These are phyloP conservation scores for Ambrosia artemisiifolia DNA, from an alignment of 129 eudicot species.

Conservation along the genomic window DNA sequence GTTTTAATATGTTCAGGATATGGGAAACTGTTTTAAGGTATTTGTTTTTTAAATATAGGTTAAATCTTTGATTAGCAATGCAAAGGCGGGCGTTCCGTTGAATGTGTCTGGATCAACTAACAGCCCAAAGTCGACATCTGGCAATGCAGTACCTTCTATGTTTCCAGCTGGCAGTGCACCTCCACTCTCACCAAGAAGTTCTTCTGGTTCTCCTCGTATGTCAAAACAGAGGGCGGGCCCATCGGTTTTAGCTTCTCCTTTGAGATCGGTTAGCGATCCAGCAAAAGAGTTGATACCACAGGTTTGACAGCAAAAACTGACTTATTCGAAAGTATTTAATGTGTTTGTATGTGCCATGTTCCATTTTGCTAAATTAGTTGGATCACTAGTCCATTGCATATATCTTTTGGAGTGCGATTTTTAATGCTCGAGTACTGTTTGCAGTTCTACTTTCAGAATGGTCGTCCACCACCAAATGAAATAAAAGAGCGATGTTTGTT, in stretches of 20 bases:
- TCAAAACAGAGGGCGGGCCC: conserved; percentile 61
- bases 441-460: conserved; percentile 82
- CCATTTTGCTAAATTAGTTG: background rate
- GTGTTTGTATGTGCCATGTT: conserved; percentile 9
- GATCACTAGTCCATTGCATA: background rate
- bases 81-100: conserved; percentile 64
- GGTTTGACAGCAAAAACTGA: conserved; percentile 33
- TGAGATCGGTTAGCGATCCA: conserved; percentile 62
- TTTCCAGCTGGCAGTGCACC: conserved; percentile 92
- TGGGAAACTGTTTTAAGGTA: conserved; percentile 1
- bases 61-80: conserved; percentile 64
- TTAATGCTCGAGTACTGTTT: conserved; percentile 4
- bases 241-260: conserved; percentile 59
- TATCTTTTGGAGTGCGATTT: background rate
- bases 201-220: conserved; percentile 76
- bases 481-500: conserved; percentile 66
- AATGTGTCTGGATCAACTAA: conserved; percentile 48
- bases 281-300: conserved; percentile 74
- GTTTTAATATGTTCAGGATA: background rate
- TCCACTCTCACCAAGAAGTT: conserved; percentile 83
- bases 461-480: conserved; percentile 77
- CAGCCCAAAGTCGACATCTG: conserved; percentile 56
- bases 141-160: conserved; percentile 71
- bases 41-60: conserved; percentile 41
- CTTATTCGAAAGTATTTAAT: background rate